Percentiles rank a stretch among this genome's conserved stretches.
Conservation (phyloP, 2,329 filamentous ascomycete genomes). For the Chrysoporthe deuterocubensis region DNA sequence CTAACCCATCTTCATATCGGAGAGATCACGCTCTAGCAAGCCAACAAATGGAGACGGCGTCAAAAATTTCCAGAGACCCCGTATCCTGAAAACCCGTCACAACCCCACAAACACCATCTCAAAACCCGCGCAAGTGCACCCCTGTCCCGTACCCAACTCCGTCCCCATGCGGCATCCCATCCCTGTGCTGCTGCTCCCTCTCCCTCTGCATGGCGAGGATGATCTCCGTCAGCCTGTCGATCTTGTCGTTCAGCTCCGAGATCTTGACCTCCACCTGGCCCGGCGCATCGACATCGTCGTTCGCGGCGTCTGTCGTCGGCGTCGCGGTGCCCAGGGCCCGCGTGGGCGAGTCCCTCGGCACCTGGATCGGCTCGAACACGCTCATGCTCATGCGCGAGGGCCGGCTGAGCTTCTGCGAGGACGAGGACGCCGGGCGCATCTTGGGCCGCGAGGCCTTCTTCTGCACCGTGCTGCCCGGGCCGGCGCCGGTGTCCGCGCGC, state of each 20-base stretch:
- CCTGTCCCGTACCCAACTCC: background rate
- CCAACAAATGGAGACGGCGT: background rate
- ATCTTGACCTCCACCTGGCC: slow-evolving; percentile 37
- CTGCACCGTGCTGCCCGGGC: background rate
- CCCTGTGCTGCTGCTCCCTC: slow-evolving; percentile 19
- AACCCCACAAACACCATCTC: background rate
- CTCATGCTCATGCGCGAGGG: slow-evolving; percentile 18
- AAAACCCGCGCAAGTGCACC: background rate
- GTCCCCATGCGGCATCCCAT: background rate
- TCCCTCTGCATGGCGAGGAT: slow-evolving; percentile 27
- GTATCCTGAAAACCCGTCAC: no score
- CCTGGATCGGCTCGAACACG: slow-evolving; percentile 17
- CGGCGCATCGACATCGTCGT: slow-evolving; percentile 36
- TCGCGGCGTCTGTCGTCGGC: slow-evolving; percentile 33
- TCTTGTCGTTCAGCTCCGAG: slow-evolving; percentile 26
- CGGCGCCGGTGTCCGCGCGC: slow-evolving; percentile 28
- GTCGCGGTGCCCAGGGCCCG: background rate
- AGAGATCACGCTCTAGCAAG: background rate
- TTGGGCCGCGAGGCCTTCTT: slow-evolving; percentile 21
- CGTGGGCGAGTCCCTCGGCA: slow-evolving; percentile 5
- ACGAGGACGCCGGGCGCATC: slow-evolving; percentile 27
- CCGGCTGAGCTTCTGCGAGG: slow-evolving; percentile 24
- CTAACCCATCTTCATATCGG: background rate
- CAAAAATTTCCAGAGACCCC: no score
- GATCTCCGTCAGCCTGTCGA: slow-evolving; percentile 29